Evolutionary conservation across 306 rosid species (phyloP), one percentile per base, ranked within the genome.

Genomic region (Cucurbita argyrosperma): DNA sequence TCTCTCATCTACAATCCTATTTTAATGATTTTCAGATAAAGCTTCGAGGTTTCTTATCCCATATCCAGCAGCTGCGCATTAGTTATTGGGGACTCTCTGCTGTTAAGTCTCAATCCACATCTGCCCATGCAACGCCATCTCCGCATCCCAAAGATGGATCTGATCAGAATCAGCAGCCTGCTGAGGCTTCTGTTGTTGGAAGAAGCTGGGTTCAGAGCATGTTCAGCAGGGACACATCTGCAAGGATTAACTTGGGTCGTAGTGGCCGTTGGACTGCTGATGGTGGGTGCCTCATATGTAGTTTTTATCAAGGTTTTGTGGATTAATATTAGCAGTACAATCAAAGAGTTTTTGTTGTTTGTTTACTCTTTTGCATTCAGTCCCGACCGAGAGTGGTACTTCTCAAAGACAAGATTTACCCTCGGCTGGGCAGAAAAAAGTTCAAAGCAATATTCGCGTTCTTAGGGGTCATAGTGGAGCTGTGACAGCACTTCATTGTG

Each of bases 181-280:
- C 95, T 5, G 97, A 94, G 89, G 97, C 89, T 81, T 83, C 97
- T 72, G 98, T 80, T 58, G 85, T 83, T 79, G 90, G 99, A 80
- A 89, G 99, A 85, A 94, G 84, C 88, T 94, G 97, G 99, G 99
- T 91, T 69, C 99, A 94, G 69, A 94, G 99, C 85, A 89, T 94
- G 99, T 94, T 94, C 88, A 88, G 83, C 88, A 79, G 92, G 82
- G 96, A 88, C 46, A 74, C 90, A 75, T 40, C 97, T 72, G 76
- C 91, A 75, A 86, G 91, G 80, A 56, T 96, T 38, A 84, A 88
- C 81, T 94, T 91, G 75, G 85, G 90, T 76, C 92, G 90, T 35
- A 94, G 90, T 61, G 92, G 95, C 61, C 87, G 78, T 83, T 91
- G 97, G 99, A 83, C 96, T 8, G 84, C 98, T 81, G 97, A 91